Evolutionary conservation across 768 basidiomycete genomes (phyloP), one percentile per base, ranked within the genome.

Genomic region (Lactarius trivialis): DNA sequence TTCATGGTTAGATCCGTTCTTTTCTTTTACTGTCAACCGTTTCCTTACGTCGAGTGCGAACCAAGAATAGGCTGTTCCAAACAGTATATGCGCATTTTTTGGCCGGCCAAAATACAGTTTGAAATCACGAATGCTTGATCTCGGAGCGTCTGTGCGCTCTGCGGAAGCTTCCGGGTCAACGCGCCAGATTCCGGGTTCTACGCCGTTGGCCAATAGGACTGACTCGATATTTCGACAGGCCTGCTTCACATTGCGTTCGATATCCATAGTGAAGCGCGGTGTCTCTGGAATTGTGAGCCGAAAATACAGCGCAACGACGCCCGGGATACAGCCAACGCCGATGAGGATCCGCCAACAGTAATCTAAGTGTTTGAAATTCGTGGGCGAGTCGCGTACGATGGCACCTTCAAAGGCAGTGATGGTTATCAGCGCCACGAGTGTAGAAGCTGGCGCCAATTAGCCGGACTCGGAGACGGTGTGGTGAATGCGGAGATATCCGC

Each of bases 211-310:
- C 21, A 77, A 76, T 56, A 93, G 67, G 57, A 90, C 88, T 39
- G 79, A 78, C 62, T 86, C 81, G 65, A 93, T 89, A 68, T 94
- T 92, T 37, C 79, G 76, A 2, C 83, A 65, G 14, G 91, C 93
- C 70, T 88, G 87, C 43, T 84, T 78, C 45, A 95, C 76, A 71
- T 94, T 92, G 48, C 88, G 79, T 73, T 93, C 91, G 63, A 95
- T 83, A 77, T 95, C 93, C 88, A 94, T 93, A 60, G 93, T 96
- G 73, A 81, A 85, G 58, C 93, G 90, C 33, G 93, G 93, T 0
- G 92, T 94, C 73, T 94, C 92, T 3, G 93, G 91, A 70, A 95
- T 92, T n/a, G 92, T 93, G 37, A 94, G 81, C 72, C 93, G 89
- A 85, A 91, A 94, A 77, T 93, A 94, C 55, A 94, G 84, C 17